Conservation (phyloP, 805 yeast species). For the Ogataea nonfermentans region DNA sequence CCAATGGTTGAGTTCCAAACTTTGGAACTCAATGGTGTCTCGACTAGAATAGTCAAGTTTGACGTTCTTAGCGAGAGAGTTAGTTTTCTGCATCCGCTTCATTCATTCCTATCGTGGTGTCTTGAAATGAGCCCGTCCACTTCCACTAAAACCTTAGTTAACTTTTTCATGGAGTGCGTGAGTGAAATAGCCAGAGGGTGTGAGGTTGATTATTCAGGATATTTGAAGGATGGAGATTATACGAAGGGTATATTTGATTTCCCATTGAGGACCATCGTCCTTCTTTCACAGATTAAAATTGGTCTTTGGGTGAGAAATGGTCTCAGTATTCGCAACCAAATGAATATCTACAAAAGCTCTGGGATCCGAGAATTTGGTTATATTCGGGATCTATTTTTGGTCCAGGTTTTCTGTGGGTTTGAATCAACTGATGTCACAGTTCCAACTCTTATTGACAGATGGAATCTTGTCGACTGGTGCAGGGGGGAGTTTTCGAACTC, state of each 20-base stretch:
- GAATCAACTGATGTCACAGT: conserved; percentile 54
- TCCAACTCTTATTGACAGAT: conserved; percentile 60
- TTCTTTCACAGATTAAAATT: conserved; percentile 78
- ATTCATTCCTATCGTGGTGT: conserved; percentile 68
- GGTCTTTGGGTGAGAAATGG: conserved; percentile 98
- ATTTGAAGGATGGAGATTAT: conserved; percentile 17
- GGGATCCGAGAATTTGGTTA: conserved; percentile 82
- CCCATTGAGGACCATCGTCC: conserved; percentile 72
- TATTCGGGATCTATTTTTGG: conserved; percentile 70
- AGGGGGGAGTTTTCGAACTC: conserved; percentile 43
- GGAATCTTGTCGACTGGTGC: conserved; percentile 63
- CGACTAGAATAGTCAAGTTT: conserved; percentile 35
- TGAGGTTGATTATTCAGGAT: background rate
- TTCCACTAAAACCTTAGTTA: conserved; percentile 11
- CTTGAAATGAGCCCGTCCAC: conserved; percentile 48
- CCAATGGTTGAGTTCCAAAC: conserved; percentile 20
- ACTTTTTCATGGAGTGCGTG: conserved; percentile 11
- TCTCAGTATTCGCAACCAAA: conserved; percentile 70
- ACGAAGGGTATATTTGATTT: conserved; percentile 55
- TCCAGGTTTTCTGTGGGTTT: conserved; percentile 58
- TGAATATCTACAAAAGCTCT: conserved; percentile 72
- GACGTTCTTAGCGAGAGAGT: conserved; percentile 48
- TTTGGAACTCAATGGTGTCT: conserved; percentile 23
- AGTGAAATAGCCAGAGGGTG: conserved; percentile 10
- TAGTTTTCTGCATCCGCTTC: conserved; percentile 79